Percentiles rank a stretch among this genome's conserved stretches.
Conservation (phyloP, 2,329 filamentous ascomycete species). For the Tolypocladium paradoxum region DNA sequence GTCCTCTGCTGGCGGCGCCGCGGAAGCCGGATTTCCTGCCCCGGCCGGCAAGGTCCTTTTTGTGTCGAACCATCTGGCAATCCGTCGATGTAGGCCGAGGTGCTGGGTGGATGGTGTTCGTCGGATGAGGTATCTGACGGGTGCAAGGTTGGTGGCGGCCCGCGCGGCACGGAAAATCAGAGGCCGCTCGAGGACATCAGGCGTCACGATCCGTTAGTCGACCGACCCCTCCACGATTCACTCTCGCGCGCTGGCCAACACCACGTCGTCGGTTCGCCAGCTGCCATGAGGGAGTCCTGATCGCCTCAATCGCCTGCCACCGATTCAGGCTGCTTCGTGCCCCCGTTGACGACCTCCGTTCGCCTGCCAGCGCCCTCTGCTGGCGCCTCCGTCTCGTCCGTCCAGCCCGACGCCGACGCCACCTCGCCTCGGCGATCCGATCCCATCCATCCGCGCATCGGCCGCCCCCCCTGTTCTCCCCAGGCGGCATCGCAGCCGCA, state of each 20-base stretch:
- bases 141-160: neutral
- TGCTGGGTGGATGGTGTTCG: neutral
- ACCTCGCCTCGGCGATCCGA: neutral
- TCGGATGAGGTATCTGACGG: too few species aligned
- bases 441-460: neutral
- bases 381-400: neutral
- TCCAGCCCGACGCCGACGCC: neutral
- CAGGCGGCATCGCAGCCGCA: neutral
- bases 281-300: conserved; percentile 4
- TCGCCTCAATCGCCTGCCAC: neutral
- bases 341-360: neutral
- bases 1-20: conserved; percentile 37
- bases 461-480: neutral
- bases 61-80: conserved; percentile 78
- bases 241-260: neutral
- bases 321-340: neutral
- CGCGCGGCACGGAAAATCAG: neutral
- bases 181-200: neutral
- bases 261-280: neutral
- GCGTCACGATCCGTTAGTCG: neutral
- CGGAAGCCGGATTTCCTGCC: conserved; percentile 59
- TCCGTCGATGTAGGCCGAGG: neutral
- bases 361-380: neutral
- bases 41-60: conserved; percentile 70
- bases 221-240: neutral